Conservation (phyloP, 306 rosid genomes). For the Prunus armeniaca region DNA sequence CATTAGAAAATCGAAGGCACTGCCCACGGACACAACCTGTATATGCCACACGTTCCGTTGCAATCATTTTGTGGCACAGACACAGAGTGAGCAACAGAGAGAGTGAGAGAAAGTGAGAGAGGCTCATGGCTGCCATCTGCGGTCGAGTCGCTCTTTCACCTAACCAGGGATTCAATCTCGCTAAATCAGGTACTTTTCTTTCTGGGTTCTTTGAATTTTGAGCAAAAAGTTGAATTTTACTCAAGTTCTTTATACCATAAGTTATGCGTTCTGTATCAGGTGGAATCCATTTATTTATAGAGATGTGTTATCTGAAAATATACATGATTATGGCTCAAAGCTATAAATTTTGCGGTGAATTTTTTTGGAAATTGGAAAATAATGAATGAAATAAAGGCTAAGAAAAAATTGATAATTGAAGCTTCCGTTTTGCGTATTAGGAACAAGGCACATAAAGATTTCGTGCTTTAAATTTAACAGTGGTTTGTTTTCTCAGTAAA, state of each 20-base stretch:
- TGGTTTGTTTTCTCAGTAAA: background rate
- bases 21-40: background rate
- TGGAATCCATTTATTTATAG: background rate
- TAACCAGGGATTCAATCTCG: conserved; percentile 46
- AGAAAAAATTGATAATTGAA: too few relatives aligned
- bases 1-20: conserved; percentile 4
- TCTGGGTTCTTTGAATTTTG: background rate
- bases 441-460: too few relatives aligned
- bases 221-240: background rate
- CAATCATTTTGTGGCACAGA: conserved; percentile 1
- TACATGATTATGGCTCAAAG: too few relatives aligned
- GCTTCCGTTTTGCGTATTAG: too few relatives aligned
- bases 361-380: background rate
- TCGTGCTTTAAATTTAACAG: background rate
- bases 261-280: background rate
- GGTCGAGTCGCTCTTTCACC: conserved; percentile 66
- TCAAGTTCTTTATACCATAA: too few relatives aligned
- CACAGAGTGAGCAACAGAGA: background rate
- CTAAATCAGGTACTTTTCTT: conserved; percentile 37
- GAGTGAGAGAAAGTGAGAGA: conserved; percentile 10
- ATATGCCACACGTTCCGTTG: background rate
- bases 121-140: conserved; percentile 48
- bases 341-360: too few relatives aligned
- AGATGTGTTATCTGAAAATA: too few relatives aligned
- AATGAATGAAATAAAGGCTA: too few relatives aligned